phyloP scores from a whole-genome alignment of 768 basidiomycete species.

The Tylopilus balloui region DNA sequence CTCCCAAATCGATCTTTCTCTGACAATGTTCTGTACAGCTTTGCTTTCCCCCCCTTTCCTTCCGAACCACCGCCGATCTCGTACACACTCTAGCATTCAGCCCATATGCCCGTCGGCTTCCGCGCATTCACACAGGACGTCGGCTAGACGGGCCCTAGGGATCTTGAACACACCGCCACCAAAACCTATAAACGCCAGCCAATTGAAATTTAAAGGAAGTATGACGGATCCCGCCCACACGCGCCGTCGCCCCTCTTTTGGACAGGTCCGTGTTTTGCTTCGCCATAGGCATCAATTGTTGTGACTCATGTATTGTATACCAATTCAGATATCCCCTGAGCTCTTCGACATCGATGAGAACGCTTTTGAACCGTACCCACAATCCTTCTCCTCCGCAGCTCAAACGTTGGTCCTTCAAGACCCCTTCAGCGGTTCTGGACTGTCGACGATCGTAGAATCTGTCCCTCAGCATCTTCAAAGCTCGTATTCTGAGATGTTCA shows the following conservation, averaged over 20 bases:
- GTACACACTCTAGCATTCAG: constrained; percentile 53
- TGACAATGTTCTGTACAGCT: constrained; percentile 33
- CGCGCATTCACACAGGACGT: constrained; percentile 27
- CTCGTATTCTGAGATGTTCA: constrained; percentile 25
- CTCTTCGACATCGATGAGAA: constrained; percentile 76
- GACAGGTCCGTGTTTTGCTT: constrained; percentile 34
- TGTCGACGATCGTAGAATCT: constrained; percentile 33
- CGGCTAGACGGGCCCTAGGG: constrained; percentile 35
- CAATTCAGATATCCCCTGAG: constrained; percentile 43
- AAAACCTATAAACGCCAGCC: constrained; percentile 48
- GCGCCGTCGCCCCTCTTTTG: constrained; percentile 38
- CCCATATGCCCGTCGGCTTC: constrained; percentile 30
- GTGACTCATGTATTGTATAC: constrained; percentile 15
- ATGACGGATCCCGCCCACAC: constrained; percentile 65
- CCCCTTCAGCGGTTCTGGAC: constrained; percentile 36
- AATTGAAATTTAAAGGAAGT: constrained; percentile 64
- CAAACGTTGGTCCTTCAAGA: constrained; percentile 39
- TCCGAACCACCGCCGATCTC: constrained; percentile 50
- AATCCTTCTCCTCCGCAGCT: constrained; percentile 32
- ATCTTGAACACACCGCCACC: constrained; percentile 60
- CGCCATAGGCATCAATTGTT: constrained; percentile 7
- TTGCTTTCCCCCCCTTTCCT: constrained; percentile 59
- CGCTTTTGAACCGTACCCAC: constrained; percentile 49
- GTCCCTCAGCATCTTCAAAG: constrained; percentile 21
- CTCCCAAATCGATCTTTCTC: constrained; percentile 17